phyloP scores from a whole-genome alignment of 2,329 filamentous ascomycete genomes.

The Cladosporium oxysporum region DNA sequence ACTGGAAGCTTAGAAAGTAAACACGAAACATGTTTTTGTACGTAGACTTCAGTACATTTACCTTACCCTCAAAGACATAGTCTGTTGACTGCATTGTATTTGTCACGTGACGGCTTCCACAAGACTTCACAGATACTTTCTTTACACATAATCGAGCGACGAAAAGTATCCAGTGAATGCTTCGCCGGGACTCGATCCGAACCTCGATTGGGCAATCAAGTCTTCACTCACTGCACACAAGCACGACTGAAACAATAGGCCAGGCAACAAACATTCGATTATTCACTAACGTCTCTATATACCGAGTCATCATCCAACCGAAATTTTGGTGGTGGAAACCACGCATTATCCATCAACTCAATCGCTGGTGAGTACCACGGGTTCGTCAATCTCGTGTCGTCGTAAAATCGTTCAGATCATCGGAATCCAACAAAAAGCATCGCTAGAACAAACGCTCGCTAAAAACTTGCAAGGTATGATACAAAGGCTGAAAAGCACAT shows the following conservation, averaged over 20 bases:
- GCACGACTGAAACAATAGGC: not conserved
- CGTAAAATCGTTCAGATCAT: not conserved
- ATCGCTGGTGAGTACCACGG: not conserved
- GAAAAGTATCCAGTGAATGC: not conserved
- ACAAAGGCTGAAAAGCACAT: not conserved
- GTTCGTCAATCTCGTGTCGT: not conserved
- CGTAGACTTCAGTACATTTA: not conserved
- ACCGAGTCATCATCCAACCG: not conserved
- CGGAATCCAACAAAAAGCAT: not conserved
- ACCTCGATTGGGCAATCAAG: not conserved
- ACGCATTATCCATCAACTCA: not conserved
- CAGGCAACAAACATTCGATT: not conserved
- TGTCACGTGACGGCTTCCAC: not conserved
- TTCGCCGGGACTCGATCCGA: not conserved
- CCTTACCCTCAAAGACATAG: not conserved
- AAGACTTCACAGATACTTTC: not conserved
- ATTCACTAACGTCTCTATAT: slow-evolving; percentile 1
- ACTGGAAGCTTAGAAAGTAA: not conserved
- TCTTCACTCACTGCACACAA: not conserved
- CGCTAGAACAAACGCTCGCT: not conserved
- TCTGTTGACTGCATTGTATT: not conserved
- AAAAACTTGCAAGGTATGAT: slow-evolving; percentile 1
- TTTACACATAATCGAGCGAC: not conserved
- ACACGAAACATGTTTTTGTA: not conserved
- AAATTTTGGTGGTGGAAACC: not conserved